phyloP scores from a whole-genome alignment of 2,329 filamentous ascomycete genomes.

The Beauveria varroae region DNA sequence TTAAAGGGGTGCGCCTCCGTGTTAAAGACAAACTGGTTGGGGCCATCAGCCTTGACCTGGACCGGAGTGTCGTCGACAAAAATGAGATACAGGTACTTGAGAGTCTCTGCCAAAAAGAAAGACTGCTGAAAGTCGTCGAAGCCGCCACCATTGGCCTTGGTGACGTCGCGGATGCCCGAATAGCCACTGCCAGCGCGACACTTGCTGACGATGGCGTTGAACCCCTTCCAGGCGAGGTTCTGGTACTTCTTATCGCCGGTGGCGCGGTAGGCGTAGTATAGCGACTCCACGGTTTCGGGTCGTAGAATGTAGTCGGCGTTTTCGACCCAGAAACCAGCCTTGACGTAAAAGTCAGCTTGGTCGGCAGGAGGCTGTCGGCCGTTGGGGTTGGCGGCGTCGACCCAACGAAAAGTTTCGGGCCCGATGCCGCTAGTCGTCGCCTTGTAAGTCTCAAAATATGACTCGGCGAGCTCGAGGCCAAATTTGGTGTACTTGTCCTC shows the following conservation, averaged over 20 bases:
- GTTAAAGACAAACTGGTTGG: slow-evolving; percentile 43
- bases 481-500: slow-evolving; percentile 63
- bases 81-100: slow-evolving; percentile 78
- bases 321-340: slow-evolving; percentile 65
- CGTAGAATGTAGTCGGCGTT: slow-evolving; percentile 58
- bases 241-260: slow-evolving; percentile 71
- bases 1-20: slow-evolving; percentile 41
- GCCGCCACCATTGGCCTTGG: slow-evolving; percentile 50
- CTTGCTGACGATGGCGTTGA: slow-evolving; percentile 57
- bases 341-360: slow-evolving; percentile 58
- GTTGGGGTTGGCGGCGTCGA: slow-evolving; percentile 43
- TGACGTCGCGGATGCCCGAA: slow-evolving; percentile 59
- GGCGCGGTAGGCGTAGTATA: slow-evolving; percentile 79
- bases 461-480: slow-evolving; percentile 62
- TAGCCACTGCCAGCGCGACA: slow-evolving; percentile 61
- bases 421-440: slow-evolving; percentile 65
- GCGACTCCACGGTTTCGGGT: slow-evolving; percentile 75
- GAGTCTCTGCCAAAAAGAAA: slow-evolving; percentile 79
- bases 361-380: slow-evolving; percentile 55
- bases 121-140: slow-evolving; percentile 71
- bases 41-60: slow-evolving; percentile 37
- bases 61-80: slow-evolving; percentile 51
- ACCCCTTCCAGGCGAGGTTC: slow-evolving; percentile 78
- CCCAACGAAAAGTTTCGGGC: slow-evolving; percentile 64
- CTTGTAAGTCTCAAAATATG: slow-evolving; percentile 68